Conservation (phyloP, 2,329 filamentous ascomycete genomes). For the Colletotrichum scovillei region DNA sequence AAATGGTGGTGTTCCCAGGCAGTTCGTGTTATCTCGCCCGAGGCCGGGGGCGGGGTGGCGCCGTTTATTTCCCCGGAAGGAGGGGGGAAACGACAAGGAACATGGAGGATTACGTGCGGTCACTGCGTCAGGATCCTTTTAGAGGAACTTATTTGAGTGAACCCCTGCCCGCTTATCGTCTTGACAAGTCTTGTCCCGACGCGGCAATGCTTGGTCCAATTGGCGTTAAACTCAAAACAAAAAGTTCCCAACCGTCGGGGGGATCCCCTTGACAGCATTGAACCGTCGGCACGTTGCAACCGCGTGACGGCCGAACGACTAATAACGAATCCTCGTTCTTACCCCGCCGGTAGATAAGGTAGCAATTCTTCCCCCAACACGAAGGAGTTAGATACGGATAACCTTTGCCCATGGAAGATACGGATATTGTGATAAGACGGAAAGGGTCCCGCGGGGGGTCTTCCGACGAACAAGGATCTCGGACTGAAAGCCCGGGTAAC, state of each 20-base stretch:
- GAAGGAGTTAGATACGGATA: background rate
- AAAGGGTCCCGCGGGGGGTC: constrained; percentile 13
- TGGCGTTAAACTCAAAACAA: constrained; percentile 8
- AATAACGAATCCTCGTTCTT: background rate
- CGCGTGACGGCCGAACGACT: constrained; percentile 1
- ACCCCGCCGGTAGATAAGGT: constrained; percentile 30
- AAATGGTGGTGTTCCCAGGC: background rate
- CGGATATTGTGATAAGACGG: constrained; percentile 28
- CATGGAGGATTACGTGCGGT: background rate
- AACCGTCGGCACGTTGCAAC: constrained; percentile 16
- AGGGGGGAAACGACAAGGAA: background rate
- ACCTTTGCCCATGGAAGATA: background rate
- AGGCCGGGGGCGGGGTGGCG: background rate
- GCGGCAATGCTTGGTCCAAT: constrained; percentile 28
- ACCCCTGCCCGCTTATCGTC: constrained; percentile 30
- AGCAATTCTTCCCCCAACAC: background rate
- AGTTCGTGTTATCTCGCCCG: constrained; percentile 19
- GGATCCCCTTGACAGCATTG: constrained; percentile 5
- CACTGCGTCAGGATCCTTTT: too few relatives aligned
- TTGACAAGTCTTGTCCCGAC: constrained; percentile 31
- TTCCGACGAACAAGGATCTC: constrained; percentile 9
- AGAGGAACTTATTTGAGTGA: background rate
- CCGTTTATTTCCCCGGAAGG: constrained; percentile 26
- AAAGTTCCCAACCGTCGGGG: background rate
- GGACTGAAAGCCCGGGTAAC: background rate